phyloP scores from a whole-genome alignment of 2,329 filamentous ascomycete genomes.

The Cladosporium oxysporum region DNA sequence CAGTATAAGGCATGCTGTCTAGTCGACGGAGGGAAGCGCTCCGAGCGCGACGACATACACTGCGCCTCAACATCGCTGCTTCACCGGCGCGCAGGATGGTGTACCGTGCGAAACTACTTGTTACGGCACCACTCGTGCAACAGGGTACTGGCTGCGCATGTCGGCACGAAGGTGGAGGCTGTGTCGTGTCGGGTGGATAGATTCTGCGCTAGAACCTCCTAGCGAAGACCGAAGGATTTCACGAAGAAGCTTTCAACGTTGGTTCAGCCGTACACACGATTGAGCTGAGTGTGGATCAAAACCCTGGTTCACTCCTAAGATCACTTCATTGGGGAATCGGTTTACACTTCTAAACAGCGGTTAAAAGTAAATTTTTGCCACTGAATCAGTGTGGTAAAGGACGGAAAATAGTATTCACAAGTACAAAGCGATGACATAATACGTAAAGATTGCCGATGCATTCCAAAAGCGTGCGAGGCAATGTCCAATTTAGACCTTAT shows the following conservation, averaged over 20 bases:
- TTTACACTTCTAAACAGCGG: background rate
- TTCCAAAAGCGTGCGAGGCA: background rate
- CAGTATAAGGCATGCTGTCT: background rate
- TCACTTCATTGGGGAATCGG: background rate
- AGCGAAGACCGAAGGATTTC: constrained; percentile 11
- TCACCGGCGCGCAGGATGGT: background rate
- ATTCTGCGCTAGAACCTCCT: constrained; percentile 1
- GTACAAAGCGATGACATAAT: background rate
- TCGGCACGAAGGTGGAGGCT: constrained; percentile 2
- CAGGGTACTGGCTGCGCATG: background rate
- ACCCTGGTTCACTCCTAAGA: background rate
- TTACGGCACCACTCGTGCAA: background rate
- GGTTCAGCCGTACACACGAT: background rate
- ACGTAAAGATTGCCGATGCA: background rate
- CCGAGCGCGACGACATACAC: background rate
- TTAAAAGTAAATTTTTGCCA: background rate
- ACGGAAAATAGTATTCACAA: background rate
- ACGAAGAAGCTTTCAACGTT: background rate
- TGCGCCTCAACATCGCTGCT: constrained; percentile 10
- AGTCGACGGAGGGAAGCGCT: background rate
- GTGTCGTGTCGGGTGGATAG: background rate
- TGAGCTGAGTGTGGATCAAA: background rate
- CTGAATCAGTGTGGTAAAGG: background rate
- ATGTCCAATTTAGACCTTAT: background rate
- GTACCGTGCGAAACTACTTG: background rate